Conservation (phyloP, 345 rosid genomes). For the Eutrema japonicum region DNA sequence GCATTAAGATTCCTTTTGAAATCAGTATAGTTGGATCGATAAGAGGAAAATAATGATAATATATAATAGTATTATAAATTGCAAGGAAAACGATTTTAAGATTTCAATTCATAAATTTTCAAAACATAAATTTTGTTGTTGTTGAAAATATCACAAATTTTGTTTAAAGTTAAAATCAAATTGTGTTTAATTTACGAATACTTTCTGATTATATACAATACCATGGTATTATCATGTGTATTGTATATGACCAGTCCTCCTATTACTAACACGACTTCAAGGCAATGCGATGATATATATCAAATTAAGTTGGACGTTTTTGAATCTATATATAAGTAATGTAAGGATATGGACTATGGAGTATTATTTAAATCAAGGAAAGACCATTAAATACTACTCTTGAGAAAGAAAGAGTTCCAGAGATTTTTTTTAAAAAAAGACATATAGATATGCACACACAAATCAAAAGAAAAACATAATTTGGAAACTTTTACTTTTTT, state of each 20-base stretch:
- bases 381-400: too few relatives aligned
- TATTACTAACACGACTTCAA: background rate
- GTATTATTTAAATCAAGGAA: background rate
- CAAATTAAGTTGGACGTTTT: background rate
- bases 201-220: background rate
- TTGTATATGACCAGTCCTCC: background rate
- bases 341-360: background rate
- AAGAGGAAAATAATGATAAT: background rate
- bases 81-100: background rate
- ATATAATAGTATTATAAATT: background rate
- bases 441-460: background rate
- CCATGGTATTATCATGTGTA: background rate
- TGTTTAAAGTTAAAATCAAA: background rate
- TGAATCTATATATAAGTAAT: background rate
- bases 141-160: too few relatives aligned
- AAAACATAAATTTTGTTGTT: too few relatives aligned
- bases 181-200: background rate
- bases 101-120: background rate
- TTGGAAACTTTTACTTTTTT: background rate
- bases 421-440: background rate
- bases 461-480: background rate
- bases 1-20: conserved; percentile 20
- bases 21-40: background rate
- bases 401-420: background rate
- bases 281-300: background rate